Evolutionary conservation across 495 filamentous ascomycete species (phyloP), one percentile per base, ranked within the genome.

Genomic region (Neurospora sp.): DNA sequence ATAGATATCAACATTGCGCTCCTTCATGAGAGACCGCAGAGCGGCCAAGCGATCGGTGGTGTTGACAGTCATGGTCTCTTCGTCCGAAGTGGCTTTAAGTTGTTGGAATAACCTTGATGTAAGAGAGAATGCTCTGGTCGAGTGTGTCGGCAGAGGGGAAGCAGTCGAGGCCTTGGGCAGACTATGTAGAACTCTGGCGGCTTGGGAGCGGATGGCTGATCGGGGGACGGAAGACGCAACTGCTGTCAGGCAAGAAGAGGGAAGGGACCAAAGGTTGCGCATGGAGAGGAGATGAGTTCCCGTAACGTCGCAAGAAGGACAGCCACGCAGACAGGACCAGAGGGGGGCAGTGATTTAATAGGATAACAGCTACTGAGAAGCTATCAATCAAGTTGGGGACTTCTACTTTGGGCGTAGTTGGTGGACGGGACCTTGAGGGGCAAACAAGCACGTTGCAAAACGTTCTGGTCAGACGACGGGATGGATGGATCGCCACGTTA

Each of bases 1-100:
- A 84, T 99, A 99, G 72, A 98, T 86, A 82, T 98, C 94, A 53
- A 99, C 86, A 72, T 93, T 90, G 76, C 91, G 84, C 81, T 93
- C 85, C 82, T 89, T 91, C 96, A 99, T 99, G 77, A 98, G 85
- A 78, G 91, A 85, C 78, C 96, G 88, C 76, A 99, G 85, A 79
- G 87, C 85, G 73, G 88, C 80, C 75, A 99, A 87, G 73, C 95
- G 92, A 71, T 89, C 85, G 69, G 89, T 90, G 22, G 95, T 97
- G 82, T 96, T 84, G 74, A 98, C 91, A 45, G 88, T 90, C 80
- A 88, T 93, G 93, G 97, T 98, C 18, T 92, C 88, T 83, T 85
- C 73, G 40, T 40, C 70, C 27, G 27, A 65, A 65, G 53, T 6
- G 27, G 53, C 53, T 35, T 35, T 65, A 65, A 65, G 53, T 35